Conservation (phyloP, 345 rosid species). For the Mallotus nudiflorus region DNA sequence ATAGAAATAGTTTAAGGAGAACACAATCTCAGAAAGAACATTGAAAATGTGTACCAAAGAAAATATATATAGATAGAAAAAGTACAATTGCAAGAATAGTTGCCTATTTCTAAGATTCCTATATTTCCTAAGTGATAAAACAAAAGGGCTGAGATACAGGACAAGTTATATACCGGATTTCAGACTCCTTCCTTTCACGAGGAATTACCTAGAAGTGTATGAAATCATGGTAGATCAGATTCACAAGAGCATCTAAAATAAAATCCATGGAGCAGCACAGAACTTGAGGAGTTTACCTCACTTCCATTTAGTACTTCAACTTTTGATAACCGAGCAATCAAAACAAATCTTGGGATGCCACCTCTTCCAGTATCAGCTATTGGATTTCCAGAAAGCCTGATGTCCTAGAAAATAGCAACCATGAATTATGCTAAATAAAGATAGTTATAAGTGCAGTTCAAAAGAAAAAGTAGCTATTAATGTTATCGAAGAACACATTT, state of each 20-base stretch:
- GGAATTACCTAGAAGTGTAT: slow-evolving; percentile 53
- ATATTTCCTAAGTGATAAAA: slow-evolving; percentile 8
- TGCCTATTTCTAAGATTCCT: neutral
- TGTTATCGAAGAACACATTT: neutral
- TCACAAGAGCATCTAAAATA: slow-evolving; percentile 9
- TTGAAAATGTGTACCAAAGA: neutral
- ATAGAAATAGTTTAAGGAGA: neutral
- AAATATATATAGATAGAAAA: neutral
- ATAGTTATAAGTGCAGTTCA: no score
- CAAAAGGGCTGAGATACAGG: neutral
- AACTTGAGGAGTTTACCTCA: slow-evolving; percentile 56
- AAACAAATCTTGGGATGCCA: slow-evolving; percentile 77
- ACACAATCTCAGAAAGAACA: neutral
- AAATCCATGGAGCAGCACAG: slow-evolving; percentile 6
- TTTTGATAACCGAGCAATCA: slow-evolving; percentile 74
- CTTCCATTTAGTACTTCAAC: slow-evolving; percentile 88
- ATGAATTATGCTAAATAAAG: no score
- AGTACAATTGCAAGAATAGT: neutral
- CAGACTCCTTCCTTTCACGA: slow-evolving; percentile 95
- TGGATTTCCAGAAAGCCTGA: slow-evolving; percentile 91
- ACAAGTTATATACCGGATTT: slow-evolving; percentile 65
- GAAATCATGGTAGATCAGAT: slow-evolving; percentile 16
- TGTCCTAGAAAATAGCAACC: slow-evolving; percentile 49
- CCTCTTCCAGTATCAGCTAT: slow-evolving; percentile 69
- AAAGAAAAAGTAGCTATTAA: neutral